Evolutionary conservation across 768 basidiomycete species (phyloP).

Genomic region (Psilocybe azurescens): DNA sequence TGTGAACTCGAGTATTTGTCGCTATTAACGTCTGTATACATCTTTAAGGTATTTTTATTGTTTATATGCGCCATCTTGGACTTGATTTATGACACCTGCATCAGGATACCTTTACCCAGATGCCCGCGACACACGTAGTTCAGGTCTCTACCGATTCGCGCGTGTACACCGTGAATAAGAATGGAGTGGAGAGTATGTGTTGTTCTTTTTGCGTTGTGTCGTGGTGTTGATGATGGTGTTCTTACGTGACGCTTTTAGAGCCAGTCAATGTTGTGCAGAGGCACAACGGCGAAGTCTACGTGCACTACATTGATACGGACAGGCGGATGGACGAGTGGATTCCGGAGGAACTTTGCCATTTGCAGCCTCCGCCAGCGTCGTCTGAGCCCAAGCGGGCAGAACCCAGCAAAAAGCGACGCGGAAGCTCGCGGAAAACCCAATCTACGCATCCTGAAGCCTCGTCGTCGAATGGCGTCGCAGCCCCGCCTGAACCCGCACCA

Average conservation of each 20-base stretch:
- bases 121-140: slow-evolving; percentile 37
- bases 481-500: slow-evolving; percentile 1
- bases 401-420: neutral
- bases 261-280: slow-evolving; percentile 59
- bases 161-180: slow-evolving; percentile 38
- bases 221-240: neutral
- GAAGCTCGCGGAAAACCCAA: neutral
- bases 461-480: slow-evolving; percentile 15
- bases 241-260: slow-evolving; percentile 31
- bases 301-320: slow-evolving; percentile 76
- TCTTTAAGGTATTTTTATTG: slow-evolving; percentile 7
- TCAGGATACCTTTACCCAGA: slow-evolving; percentile 10
- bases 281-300: slow-evolving; percentile 59
- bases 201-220: slow-evolving; percentile 1
- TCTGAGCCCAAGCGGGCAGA: slow-evolving; percentile 3
- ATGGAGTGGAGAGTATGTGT: slow-evolving; percentile 36
- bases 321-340: slow-evolving; percentile 82
- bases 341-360: slow-evolving; percentile 45
- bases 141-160: slow-evolving; percentile 29
- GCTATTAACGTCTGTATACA: neutral
- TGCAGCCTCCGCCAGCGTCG: slow-evolving; percentile 23
- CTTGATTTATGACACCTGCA: neutral
- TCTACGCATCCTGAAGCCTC: slow-evolving; percentile 10
- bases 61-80: neutral
- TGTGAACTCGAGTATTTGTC: neutral